Conservation (phyloP, 1,284 basidiomycete genomes). For the Volvariella volvacea region DNA sequence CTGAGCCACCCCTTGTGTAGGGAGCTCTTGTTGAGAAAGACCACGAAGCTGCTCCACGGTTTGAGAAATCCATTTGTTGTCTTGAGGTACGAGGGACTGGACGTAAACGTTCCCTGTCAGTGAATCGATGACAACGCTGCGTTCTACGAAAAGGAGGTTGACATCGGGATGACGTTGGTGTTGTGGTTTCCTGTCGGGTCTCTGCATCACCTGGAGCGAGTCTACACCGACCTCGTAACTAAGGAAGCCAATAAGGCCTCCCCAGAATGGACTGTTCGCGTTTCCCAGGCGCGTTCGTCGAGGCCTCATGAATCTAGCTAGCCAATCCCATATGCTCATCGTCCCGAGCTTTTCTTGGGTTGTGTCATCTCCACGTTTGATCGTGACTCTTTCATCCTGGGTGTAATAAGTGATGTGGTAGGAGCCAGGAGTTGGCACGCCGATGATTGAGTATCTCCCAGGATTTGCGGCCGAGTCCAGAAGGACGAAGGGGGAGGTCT, state of each 20-base stretch:
- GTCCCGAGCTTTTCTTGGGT: conserved; percentile 29
- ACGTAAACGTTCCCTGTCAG: conserved; percentile 42
- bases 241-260: conserved; percentile 64
- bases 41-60: conserved; percentile 23
- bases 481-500: conserved; percentile 57
- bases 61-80: conserved; percentile 49
- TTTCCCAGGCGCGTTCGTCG: conserved; percentile 40
- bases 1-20: not conserved
- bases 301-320: conserved; percentile 56
- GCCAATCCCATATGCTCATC: conserved; percentile 64
- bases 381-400: conserved; percentile 39
- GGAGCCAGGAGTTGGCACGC: conserved; percentile 43
- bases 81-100: conserved; percentile 57
- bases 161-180: conserved; percentile 52
- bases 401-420: conserved; percentile 51
- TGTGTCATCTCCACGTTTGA: conserved; percentile 26
- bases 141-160: conserved; percentile 67
- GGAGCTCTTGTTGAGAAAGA: conserved; percentile 7
- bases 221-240: conserved; percentile 72
- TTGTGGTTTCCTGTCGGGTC: conserved; percentile 8
- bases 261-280: conserved; percentile 66
- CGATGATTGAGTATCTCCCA: conserved; percentile 69
- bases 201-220: conserved; percentile 34
- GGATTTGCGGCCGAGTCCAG: conserved; percentile 70
- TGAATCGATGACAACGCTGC: conserved; percentile 65